These are phyloP conservation scores for Phytophthora ramorum DNA, from an alignment of 352 stramenopile genomes.

Conservation along the genomic window DNA sequence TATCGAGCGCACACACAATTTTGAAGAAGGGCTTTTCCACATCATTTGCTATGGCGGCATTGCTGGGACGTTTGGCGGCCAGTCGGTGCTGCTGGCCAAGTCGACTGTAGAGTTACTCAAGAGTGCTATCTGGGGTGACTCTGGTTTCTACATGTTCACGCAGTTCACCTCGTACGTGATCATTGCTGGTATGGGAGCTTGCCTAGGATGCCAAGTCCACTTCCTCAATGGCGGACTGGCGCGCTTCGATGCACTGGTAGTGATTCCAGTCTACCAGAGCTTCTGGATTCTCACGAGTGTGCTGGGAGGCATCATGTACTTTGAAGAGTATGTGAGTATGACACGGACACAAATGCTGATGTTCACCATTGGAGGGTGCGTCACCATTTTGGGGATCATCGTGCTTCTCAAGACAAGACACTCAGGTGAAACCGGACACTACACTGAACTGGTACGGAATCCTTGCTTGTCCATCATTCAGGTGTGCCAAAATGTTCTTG, in stretches of 20 bases:
- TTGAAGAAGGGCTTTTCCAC: slow-evolving; percentile 74
- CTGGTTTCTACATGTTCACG: slow-evolving; percentile 78
- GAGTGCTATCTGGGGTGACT: slow-evolving; percentile 87
- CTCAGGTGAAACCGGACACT: slow-evolving; percentile 49
- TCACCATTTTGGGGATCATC: slow-evolving; percentile 85
- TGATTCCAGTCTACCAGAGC: slow-evolving; percentile 92
- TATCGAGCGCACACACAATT: slow-evolving; percentile 78
- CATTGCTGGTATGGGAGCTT: slow-evolving; percentile 65
- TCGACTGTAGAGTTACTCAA: slow-evolving; percentile 91
- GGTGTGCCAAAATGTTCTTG: not conserved
- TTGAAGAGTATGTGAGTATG: slow-evolving; percentile 91
- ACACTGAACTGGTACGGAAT: slow-evolving; percentile 72
- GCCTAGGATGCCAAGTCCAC: slow-evolving; percentile 83
- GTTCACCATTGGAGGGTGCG: slow-evolving; percentile 75
- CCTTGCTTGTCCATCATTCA: not conserved
- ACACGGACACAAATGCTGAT: slow-evolving; percentile 77
- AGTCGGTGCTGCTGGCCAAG: slow-evolving; percentile 91
- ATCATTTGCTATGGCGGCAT: slow-evolving; percentile 91
- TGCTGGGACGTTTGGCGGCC: slow-evolving; percentile 89
- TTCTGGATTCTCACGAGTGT: slow-evolving; percentile 93
- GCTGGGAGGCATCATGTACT: slow-evolving; percentile 93
- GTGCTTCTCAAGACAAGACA: slow-evolving; percentile 74
- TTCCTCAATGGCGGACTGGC: slow-evolving; percentile 91
- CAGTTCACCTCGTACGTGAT: slow-evolving; percentile 86
- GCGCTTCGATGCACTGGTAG: slow-evolving; percentile 89